phyloP scores from a whole-genome alignment of 176 grass and related monocot species.

The Lolium rigidum region DNA sequence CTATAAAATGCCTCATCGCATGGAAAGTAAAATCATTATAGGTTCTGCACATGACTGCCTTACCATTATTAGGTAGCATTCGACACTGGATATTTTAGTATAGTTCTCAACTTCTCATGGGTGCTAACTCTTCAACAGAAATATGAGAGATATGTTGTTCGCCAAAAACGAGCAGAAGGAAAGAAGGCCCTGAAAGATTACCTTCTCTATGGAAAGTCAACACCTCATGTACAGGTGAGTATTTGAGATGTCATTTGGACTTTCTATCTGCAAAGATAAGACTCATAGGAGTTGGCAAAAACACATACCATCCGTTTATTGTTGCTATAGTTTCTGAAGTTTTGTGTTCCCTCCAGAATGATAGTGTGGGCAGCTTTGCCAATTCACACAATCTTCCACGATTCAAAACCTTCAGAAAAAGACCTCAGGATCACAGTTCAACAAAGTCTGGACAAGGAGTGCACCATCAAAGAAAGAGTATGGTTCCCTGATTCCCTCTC shows the following conservation, averaged over 20 bases:
- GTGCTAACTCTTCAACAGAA: constrained; percentile 56
- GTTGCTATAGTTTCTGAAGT: not conserved
- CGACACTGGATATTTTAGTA: not conserved
- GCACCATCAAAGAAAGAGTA: constrained; percentile 64
- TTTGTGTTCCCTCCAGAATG: constrained; percentile 57
- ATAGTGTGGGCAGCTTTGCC: constrained; percentile 53
- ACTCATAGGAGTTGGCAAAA: not conserved
- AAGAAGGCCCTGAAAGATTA: constrained; percentile 90
- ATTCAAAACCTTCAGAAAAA: constrained; percentile 63
- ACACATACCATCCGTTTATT: constrained; percentile 4
- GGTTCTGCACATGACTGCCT: too few species aligned
- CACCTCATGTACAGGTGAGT: constrained; percentile 56
- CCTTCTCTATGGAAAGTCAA: constrained; percentile 78
- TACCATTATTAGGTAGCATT: not conserved
- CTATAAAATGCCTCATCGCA: too few species aligned
- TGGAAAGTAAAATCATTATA: too few species aligned
- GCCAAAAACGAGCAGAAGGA: constrained; percentile 77
- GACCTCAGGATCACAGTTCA: constrained; percentile 51
- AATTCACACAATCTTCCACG: constrained; percentile 56
- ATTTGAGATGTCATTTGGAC: not conserved
- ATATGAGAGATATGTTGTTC: constrained; percentile 71
- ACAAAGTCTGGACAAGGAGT: constrained; percentile 49
- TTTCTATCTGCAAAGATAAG: not conserved
- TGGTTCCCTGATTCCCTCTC: constrained; percentile 48
- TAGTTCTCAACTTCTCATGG: constrained; percentile 29